Conservation (phyloP, 371 early-diverging fungal species). For the Mucor lusitanicus region DNA sequence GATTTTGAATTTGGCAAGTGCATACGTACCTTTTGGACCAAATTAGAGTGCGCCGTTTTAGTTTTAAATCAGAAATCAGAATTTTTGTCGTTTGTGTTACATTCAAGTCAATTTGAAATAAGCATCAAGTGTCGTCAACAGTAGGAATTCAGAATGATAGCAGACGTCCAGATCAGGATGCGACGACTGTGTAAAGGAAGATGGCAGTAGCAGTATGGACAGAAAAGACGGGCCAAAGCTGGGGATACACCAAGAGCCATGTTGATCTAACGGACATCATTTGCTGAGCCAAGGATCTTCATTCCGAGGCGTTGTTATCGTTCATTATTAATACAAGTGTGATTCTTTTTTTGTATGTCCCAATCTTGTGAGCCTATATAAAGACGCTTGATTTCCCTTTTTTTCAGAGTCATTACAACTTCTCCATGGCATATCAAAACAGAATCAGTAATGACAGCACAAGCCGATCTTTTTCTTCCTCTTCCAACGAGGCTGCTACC, state of each 20-base stretch:
- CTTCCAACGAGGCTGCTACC: not conserved
- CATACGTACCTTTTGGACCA: not conserved
- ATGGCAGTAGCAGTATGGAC: too few species aligned
- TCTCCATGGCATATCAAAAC: not conserved
- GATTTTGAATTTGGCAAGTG: too few species aligned
- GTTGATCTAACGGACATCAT: not conserved
- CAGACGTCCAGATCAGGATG: too few species aligned
- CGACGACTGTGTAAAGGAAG: too few species aligned
- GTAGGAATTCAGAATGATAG: too few species aligned
- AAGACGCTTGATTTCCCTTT: not conserved
- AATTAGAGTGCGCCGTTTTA: not conserved
- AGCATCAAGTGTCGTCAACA: too few species aligned
- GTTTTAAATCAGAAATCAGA: not conserved
- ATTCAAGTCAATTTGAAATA: too few species aligned
- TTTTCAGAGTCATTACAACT: not conserved
- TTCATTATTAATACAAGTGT: not conserved
- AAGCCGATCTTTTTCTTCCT: not conserved
- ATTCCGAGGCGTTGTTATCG: not conserved
- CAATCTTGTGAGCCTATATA: not conserved
- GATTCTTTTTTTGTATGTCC: not conserved
- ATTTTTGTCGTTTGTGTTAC: not conserved
- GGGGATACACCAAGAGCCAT: not conserved
- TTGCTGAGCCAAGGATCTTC: not conserved
- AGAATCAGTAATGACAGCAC: not conserved
- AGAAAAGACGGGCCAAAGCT: too few species aligned